Percentiles rank a stretch among this genome's conserved stretches.
These are phyloP conservation scores for Beauveria pseudobassiana DNA, from an alignment of 2,329 filamentous ascomycete species.

Conservation along the genomic window DNA sequence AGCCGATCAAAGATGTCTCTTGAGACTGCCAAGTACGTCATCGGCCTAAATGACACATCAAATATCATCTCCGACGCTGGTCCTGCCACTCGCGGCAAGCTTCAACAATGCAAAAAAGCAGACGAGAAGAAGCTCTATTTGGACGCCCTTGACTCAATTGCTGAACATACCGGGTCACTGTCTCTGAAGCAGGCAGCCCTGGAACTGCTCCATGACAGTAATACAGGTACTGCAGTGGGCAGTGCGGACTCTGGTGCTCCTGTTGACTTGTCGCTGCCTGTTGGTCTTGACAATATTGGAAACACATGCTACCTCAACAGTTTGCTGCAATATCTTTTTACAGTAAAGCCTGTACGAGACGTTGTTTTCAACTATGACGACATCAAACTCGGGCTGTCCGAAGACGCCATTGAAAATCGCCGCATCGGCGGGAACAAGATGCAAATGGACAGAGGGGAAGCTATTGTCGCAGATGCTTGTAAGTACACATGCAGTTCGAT, in stretches of 20 bases:
- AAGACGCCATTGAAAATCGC: constrained; percentile 56
- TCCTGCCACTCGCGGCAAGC: constrained; percentile 2
- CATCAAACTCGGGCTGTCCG: constrained; percentile 59
- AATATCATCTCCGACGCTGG: constrained; percentile 16
- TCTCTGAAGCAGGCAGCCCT: constrained; percentile 21
- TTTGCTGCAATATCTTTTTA: constrained; percentile 90
- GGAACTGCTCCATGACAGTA: constrained; percentile 19
- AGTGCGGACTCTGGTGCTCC: constrained; percentile 13
- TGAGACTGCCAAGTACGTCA: constrained; percentile 24
- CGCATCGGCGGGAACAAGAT: constrained; percentile 63
- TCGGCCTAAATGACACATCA: constrained; percentile 20
- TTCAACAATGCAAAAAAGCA: constrained; percentile 21
- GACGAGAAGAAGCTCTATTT: constrained; percentile 25
- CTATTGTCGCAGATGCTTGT: constrained; percentile 67
- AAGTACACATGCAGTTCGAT: constrained; percentile 40
- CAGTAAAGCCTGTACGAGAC: constrained; percentile 71
- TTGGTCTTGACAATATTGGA: constrained; percentile 86
- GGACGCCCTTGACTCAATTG: constrained; percentile 28
- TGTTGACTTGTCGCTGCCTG: constrained; percentile 54
- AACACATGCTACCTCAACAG: constrained; percentile 99
- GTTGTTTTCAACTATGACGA: constrained; percentile 71
- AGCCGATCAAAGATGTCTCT: constrained; percentile 28
- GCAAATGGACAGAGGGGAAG: constrained; percentile 45
- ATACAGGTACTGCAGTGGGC: constrained; percentile 10
- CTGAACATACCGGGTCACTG: constrained; percentile 23